Base-by-base conservation (phyloP, 352 stramenopile species). In the Globisporangium rhizosaccharum region DNA sequence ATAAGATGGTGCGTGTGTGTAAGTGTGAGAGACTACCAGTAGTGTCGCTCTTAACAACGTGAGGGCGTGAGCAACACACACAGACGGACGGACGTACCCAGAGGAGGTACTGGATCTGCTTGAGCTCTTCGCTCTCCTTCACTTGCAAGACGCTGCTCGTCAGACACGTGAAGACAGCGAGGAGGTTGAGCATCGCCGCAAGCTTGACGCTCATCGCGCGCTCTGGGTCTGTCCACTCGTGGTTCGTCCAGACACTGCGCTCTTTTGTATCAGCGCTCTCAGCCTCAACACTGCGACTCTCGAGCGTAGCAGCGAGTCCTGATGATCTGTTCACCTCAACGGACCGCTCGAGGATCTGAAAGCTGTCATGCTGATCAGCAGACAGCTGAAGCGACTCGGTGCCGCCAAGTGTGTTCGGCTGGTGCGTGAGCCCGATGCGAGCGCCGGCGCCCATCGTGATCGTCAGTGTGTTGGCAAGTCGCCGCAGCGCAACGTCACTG, bases 81-180 rank as follows among this genome's bases (percentile, higher is more conserved):
- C 47, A 7, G 20, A 5, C 2, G 8, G 3, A 44, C 42, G 14
- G 1, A 51, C 51, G 39, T 26, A 66, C 59, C 53, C 54, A 61
- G 8, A 66, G 45, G 11, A 56, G 36, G 11, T 46, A 28, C 33
- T 61, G 59, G 14, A 61, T 50, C 39, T 66, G 59, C 41, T 56
- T 66, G 12, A 66, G 36, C n/a, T 61, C 53, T 18, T 49, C 59
- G 30, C 53, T 61, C 28, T 45, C 23, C 36, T 65, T 61, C 39
- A 65, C 36, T 20, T 48, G 52, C 3, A 36, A n/a, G 1, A 65
- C 20, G 10, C 26, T 47, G 39, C 2, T 48, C 18, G 53, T 53
- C 30, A 65, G 9, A 18, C 36, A 53, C 1, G 59, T 53, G 18
- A 65, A 61, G 1, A 61, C 59, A 6, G 54, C 53, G 18, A 65